phyloP scores from a whole-genome alignment of 2,329 filamentous ascomycete species.

The Pochonia chlamydosporia region DNA sequence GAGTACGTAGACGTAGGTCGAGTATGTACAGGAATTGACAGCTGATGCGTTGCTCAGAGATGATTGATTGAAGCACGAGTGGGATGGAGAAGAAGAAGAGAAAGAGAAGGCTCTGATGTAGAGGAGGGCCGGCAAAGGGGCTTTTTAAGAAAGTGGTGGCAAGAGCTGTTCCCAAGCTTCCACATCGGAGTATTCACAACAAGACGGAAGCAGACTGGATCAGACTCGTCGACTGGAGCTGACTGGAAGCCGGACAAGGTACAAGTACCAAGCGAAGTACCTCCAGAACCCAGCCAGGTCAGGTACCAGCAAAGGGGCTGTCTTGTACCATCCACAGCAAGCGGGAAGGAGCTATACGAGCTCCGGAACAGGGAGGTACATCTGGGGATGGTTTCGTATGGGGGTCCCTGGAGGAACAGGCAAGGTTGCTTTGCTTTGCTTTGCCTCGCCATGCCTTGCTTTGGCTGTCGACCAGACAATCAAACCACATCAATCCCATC shows the following conservation, averaged over 20 bases:
- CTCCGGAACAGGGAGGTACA: neutral
- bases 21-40: slow-evolving; percentile 5
- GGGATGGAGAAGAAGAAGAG: neutral
- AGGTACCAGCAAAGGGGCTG: too few species aligned
- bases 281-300: too few species aligned
- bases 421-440: neutral
- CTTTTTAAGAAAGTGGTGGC: slow-evolving; percentile 5
- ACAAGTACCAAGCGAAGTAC: too few species aligned
- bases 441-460: neutral
- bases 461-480: neutral
- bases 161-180: neutral
- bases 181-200: neutral
- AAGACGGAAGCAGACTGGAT: neutral
- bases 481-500: neutral
- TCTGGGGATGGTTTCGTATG: neutral
- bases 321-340: too few species aligned
- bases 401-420: neutral
- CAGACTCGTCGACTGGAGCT: too few species aligned
- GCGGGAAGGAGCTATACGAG: neutral
- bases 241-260: too few species aligned
- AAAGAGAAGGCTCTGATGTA: neutral
- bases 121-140: slow-evolving; percentile 2
- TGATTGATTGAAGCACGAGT: neutral
- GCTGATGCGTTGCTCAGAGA: slow-evolving; percentile 1
- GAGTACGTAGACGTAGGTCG: slow-evolving; percentile 1